phyloP scores from a whole-genome alignment of 345 rosid species.

The Aquilaria yunnanensis region DNA sequence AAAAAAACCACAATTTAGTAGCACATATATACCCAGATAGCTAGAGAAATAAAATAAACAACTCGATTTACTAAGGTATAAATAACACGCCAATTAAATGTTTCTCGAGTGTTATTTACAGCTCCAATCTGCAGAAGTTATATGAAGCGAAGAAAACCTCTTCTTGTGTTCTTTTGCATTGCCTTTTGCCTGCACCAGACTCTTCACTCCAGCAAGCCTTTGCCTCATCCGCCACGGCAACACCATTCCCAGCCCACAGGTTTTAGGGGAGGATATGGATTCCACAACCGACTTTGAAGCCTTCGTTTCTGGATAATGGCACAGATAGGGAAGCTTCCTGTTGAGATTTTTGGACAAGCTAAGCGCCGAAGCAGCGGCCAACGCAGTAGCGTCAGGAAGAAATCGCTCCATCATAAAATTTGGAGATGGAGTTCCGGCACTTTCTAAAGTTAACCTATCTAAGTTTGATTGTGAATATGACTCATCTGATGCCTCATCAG shows the following conservation, averaged over 20 bases:
- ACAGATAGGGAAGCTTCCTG: slow-evolving; percentile 24
- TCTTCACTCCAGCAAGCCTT: slow-evolving; percentile 56
- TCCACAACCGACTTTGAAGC: slow-evolving; percentile 5
- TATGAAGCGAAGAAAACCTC: background rate
- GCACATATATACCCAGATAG: no score
- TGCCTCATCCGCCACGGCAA: slow-evolving; percentile 71
- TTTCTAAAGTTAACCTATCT: slow-evolving; percentile 32
- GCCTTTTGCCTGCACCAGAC: slow-evolving; percentile 24
- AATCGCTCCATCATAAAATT: slow-evolving; percentile 73
- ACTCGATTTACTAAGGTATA: no score
- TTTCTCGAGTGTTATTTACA: background rate
- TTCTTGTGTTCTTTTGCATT: slow-evolving; percentile 24
- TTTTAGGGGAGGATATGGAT: slow-evolving; percentile 35
- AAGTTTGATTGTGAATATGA: slow-evolving; percentile 18
- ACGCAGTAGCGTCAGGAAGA: slow-evolving; percentile 68
- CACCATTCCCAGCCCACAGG: slow-evolving; percentile 63
- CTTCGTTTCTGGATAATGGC: slow-evolving; percentile 19
- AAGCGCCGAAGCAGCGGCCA: slow-evolving; percentile 59
- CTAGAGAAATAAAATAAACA: no score
- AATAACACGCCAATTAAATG: no score
- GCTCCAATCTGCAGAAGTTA: slow-evolving; percentile 9
- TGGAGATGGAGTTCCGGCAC: slow-evolving; percentile 28
- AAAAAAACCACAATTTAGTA: no score
- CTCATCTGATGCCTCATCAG: slow-evolving; percentile 14
- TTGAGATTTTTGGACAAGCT: slow-evolving; percentile 25